Evolutionary conservation across 2,329 filamentous ascomycete species (phyloP).

Genomic region (Paramyrothecium roridum): DNA sequence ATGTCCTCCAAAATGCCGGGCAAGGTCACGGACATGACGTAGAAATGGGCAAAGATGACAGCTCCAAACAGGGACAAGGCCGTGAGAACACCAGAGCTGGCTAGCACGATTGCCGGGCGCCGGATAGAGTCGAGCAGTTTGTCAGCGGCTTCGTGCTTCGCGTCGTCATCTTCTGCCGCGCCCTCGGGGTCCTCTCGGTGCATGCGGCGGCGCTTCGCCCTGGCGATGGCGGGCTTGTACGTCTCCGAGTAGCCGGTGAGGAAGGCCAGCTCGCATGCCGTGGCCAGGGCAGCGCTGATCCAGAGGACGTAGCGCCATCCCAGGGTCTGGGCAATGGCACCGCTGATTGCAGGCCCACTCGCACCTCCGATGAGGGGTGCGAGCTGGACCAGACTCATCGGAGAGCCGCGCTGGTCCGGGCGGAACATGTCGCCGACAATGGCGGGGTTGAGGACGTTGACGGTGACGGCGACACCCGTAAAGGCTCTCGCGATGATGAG

Average conservation of each 20-base stretch:
- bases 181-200: conserved; percentile 19
- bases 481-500: conserved; percentile 54
- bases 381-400: conserved; percentile 55
- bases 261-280: conserved; percentile 46
- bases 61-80: conserved; percentile 42
- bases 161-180: conserved; percentile 18
- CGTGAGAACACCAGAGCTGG: conserved; percentile 51
- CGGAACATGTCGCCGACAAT: conserved; percentile 63
- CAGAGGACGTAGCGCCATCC: conserved; percentile 55
- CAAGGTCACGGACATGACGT: conserved; percentile 51
- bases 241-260: conserved; percentile 55
- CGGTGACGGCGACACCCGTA: conserved; percentile 60
- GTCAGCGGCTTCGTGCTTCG: conserved; percentile 11
- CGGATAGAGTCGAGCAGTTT: conserved; percentile 32
- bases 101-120: conserved; percentile 43
- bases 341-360: conserved; percentile 52
- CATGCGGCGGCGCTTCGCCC: neutral
- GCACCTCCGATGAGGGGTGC: conserved; percentile 57
- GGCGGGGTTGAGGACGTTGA: conserved; percentile 60
- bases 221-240: conserved; percentile 51
- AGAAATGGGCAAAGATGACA: conserved; percentile 49
- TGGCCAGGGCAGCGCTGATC: conserved; percentile 44
- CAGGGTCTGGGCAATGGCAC: conserved; percentile 48
- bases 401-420: conserved; percentile 52
- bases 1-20: conserved; percentile 44